Evolutionary conservation across 1,284 basidiomycete species (phyloP), one percentile per base, ranked within the genome.

Genomic region (Sparassis latifolia): DNA sequence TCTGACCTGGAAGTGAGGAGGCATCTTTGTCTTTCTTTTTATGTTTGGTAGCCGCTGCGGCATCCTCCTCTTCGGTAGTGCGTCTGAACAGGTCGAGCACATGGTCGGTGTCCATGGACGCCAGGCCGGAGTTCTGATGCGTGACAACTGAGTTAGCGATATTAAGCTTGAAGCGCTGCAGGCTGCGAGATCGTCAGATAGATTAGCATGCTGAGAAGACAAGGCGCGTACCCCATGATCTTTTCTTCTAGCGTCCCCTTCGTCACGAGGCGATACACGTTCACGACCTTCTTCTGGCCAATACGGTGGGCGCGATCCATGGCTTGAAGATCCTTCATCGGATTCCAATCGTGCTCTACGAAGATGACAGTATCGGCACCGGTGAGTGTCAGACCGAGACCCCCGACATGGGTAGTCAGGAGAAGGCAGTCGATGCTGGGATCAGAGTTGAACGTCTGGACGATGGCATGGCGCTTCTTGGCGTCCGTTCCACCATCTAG

Each of bases 341-440:
- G 97, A 68, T 99, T 99, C 97, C 97, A 99, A 67, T 99, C 97
- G 67, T 99, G 97, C 67, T 99, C 97, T 45, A 99, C 93, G 62
- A 99, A 99, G 57, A 99, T 97, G 57, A 99, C 97, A 1, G 97
- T 99, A 67, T 99, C 97, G 6, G 97, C 97, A 29, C 97, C 96
- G 0, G 97, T 99, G 58, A 99, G 73, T 27, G 97, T 99, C 58
- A 99, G 71, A 1, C 97, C 97, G 10, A 99, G 75, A 4, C 97
- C 97, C 54, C 97, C 97, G 44, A 99, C 96, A 57, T 94, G 92
- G 0, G 97, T 99, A 0, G 97, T 99, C 52, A 99, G 77, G 20
- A 99, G 76, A 28, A 99, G 75, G 56, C 94, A 96, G 67, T 99
- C 97, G 62, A 99, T 99, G 62, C 91, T 93, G 0, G 97, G 96